Evolutionary conservation across 192 early-diverging fungal genomes (phyloP).

Genomic region (Coemansia sp.): DNA sequence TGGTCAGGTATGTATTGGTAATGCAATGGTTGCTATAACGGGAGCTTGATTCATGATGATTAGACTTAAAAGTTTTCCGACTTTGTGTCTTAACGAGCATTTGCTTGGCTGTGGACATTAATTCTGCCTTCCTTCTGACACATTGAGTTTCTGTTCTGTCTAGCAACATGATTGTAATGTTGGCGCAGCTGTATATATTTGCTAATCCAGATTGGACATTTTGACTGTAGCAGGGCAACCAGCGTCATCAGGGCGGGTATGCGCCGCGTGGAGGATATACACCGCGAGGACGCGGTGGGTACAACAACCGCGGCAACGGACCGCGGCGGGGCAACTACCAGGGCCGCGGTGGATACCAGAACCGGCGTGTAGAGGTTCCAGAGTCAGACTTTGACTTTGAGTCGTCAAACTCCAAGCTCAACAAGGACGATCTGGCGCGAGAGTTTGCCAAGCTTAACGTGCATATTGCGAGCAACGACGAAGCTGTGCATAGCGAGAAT

Average conservation of each 20-base stretch:
- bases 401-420: conserved; percentile 91
- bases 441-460: conserved; percentile 62
- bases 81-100: conserved; percentile 27
- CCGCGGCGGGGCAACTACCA: conserved; percentile 37
- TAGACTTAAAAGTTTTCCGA: conserved; percentile 25
- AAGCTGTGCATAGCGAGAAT: background rate
- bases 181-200: background rate
- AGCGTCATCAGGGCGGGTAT: conserved; percentile 38
- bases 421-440: conserved; percentile 79
- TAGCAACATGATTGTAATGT: background rate
- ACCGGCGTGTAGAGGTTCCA: conserved; percentile 60
- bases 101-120: conserved; percentile 41
- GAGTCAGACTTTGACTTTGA: conserved; percentile 95
- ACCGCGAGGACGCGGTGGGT: conserved; percentile 20
- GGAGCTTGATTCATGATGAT: conserved; percentile 16
- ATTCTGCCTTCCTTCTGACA: conserved; percentile 58
- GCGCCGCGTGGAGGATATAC: conserved; percentile 24
- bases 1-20: background rate
- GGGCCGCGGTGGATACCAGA: conserved; percentile 45
- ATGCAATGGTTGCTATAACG: background rate
- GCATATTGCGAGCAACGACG: conserved; percentile 32
- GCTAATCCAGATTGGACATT: background rate
- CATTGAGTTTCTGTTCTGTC: background rate
- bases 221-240: conserved; percentile 13
- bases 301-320: conserved; percentile 25